These are phyloP conservation scores for Boletus rex-veris DNA, from an alignment of 768 basidiomycete species.

Conservation along the genomic window DNA sequence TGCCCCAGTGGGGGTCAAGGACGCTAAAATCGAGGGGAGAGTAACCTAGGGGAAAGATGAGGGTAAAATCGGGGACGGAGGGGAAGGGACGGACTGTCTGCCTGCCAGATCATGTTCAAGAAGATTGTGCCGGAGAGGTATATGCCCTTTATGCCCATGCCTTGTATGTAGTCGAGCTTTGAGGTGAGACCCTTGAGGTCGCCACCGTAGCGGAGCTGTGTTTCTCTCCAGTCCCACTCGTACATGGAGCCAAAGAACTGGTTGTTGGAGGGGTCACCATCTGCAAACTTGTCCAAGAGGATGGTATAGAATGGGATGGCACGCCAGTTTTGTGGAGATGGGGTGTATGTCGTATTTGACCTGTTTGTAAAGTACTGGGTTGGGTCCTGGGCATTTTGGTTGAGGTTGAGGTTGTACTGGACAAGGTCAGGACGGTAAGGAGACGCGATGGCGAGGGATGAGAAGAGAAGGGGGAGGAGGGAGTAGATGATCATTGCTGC, in stretches of 20 bases:
- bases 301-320: slow-evolving; percentile 74
- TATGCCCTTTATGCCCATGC: slow-evolving; percentile 81
- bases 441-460: slow-evolving; percentile 47
- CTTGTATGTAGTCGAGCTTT: slow-evolving; percentile 82
- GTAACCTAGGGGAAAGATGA: slow-evolving; percentile 50
- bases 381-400: slow-evolving; percentile 64
- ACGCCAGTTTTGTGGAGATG: slow-evolving; percentile 86
- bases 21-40: slow-evolving; percentile 90
- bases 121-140: slow-evolving; percentile 94
- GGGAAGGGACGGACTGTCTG: slow-evolving; percentile 68
- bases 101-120: slow-evolving; percentile 96
- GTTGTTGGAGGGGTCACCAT: slow-evolving; percentile 89
- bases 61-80: neutral
- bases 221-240: slow-evolving; percentile 86
- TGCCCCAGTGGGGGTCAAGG: slow-evolving; percentile 92
- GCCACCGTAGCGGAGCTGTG: slow-evolving; percentile 85
- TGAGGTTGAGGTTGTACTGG: slow-evolving; percentile 77
- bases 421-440: slow-evolving; percentile 66
- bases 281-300: slow-evolving; percentile 91
- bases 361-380: slow-evolving; percentile 63
- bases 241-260: slow-evolving; percentile 79
- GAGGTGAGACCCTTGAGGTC: slow-evolving; percentile 76
- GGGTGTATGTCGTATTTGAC: slow-evolving; percentile 63
- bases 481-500: slow-evolving; percentile 26
- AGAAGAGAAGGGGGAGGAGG: slow-evolving; percentile 34